Base-by-base conservation (phyloP, 2,329 filamentous ascomycete species). In the Ceratocystis smalleyi region DNA sequence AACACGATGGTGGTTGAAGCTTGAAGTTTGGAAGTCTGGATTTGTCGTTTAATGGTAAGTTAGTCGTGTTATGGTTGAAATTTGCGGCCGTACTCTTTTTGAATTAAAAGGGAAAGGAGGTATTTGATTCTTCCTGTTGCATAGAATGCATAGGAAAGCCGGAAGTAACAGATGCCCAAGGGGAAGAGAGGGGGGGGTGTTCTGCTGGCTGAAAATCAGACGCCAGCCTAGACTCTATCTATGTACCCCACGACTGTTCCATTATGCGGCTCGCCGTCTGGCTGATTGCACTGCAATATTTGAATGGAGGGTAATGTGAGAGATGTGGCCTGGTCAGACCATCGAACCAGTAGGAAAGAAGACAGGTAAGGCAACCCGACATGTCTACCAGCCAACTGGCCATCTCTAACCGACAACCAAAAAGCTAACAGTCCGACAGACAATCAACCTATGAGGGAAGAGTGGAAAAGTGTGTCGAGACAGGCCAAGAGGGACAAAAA, bases 231-330 rank as follows among this genome's bases (percentile, higher is more conserved):
- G 54, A 32, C 54, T 35, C 47, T 5, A 57, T 22, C 54, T 22
- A 32, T 32, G n/a, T 57, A 57, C 54, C 54, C 54, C 27, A 57
- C 54, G 54, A 32, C 54, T 24, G 8, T 27, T 12, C 15, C 54
- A 57, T 57, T 57, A 57, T 57, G 54, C 27, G 54, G 54, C 54
- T 57, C 54, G 27, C 54, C 54, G 54, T 27, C 27, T 57, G 27
- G 54, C 27, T 51, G 19, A 24, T 24, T 51, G 19, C 47, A 51
- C 47, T 57, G 54, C 54, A 57, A 57, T 57, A 30, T 27, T 32
- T 57, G 54, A 57, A 35, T 35, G 27, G 54, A 30, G 27, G 54
- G 54, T 17, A 57, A 57, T 17, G 54, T n/a, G 22, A 57, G 54
- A 12, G 47, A 24, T 51, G 8, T 57, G 54, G 54, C n/a, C 27